Percentiles rank a stretch among this genome's conserved stretches.
Conservation (phyloP, 306 rosid genomes). For the Prunus fruticosa region DNA sequence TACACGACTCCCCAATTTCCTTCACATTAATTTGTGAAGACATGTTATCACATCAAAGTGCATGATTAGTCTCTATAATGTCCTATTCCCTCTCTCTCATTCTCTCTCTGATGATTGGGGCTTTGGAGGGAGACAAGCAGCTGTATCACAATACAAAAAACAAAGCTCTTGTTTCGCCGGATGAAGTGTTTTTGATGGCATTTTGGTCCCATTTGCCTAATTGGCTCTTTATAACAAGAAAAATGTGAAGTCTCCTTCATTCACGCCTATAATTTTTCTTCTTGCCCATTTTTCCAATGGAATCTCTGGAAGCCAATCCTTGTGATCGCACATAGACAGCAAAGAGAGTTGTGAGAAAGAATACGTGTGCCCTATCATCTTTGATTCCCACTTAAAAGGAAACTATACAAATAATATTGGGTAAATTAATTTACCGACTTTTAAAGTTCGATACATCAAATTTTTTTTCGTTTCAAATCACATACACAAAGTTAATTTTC, state of each 20-base stretch:
- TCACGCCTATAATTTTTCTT: conserved; percentile 21
- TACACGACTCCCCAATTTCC: neutral
- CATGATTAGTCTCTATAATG: neutral
- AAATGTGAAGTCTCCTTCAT: conserved; percentile 4
- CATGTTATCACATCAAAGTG: neutral
- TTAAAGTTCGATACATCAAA: too few species aligned
- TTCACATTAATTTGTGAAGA: neutral
- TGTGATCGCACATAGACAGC: neutral
- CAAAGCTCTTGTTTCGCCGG: conserved; percentile 16
- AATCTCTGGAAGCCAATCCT: neutral
- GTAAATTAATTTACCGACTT: too few species aligned
- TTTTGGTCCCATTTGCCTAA: neutral
- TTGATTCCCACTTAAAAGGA: neutral
- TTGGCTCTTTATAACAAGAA: neutral
- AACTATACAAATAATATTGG: too few species aligned
- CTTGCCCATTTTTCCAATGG: neutral
- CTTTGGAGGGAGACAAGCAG: neutral
- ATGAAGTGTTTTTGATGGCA: neutral
- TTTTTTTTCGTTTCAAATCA: too few species aligned
- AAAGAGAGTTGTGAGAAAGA: neutral
- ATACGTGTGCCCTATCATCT: neutral
- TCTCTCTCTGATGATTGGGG: neutral
- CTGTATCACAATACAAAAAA: neutral
- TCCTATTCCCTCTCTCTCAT: neutral
- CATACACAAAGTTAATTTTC: too few species aligned